phyloP scores from a whole-genome alignment of 768 basidiomycete species.

The Kwoniella sp. region DNA sequence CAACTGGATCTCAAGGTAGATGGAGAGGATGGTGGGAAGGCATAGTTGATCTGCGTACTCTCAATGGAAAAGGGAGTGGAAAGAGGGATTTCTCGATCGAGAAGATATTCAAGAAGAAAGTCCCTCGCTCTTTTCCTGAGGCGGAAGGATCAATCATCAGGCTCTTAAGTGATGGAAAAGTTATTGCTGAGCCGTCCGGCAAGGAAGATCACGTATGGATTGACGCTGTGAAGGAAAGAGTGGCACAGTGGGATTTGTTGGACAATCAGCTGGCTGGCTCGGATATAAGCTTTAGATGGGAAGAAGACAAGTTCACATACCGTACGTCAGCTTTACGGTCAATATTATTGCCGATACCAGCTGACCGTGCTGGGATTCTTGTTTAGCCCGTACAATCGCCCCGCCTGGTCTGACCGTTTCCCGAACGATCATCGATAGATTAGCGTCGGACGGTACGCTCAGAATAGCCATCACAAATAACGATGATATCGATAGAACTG shows the following conservation, averaged over 20 bases:
- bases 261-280: conserved; percentile 23
- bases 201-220: conserved; percentile 25
- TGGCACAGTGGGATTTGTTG: conserved; percentile 40
- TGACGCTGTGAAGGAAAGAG: conserved; percentile 31
- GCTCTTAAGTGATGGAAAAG: conserved; percentile 30
- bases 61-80: conserved; percentile 27
- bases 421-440: conserved; percentile 71
- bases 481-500: conserved; percentile 57
- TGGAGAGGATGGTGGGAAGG: conserved; percentile 67
- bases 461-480: conserved; percentile 69
- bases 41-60: conserved; percentile 67
- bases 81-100: conserved; percentile 36
- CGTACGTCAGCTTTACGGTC: conserved; percentile 32
- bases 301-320: conserved; percentile 40
- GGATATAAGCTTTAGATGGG: conserved; percentile 46
- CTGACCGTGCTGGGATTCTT: no score
- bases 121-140: conserved; percentile 47
- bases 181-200: conserved; percentile 12
- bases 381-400: conserved; percentile 55
- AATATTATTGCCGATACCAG: no score
- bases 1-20: conserved; percentile 10
- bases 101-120: conserved; percentile 34
- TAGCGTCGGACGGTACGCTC: conserved; percentile 75
- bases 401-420: conserved; percentile 65
- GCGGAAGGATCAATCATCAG: conserved; percentile 35